phyloP scores from a whole-genome alignment of 2,329 filamentous ascomycete genomes.

The Coniochaeta sp. region DNA sequence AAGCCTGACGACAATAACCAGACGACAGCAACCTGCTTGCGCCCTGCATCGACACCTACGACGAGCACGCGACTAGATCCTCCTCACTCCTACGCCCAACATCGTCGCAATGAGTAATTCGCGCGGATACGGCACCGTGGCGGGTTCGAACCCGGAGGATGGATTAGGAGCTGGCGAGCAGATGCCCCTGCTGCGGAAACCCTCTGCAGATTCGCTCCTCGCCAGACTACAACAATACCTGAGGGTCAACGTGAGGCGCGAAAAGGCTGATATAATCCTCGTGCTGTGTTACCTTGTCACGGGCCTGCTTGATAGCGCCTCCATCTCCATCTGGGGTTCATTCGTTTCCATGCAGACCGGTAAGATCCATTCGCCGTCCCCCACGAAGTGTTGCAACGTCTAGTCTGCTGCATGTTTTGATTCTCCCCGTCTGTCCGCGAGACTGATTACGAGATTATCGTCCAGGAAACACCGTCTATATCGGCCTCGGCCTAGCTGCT shows the following conservation, averaged over 20 bases:
- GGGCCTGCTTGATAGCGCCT: conserved; percentile 67
- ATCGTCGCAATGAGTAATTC: background rate
- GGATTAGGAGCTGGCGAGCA: conserved; percentile 11
- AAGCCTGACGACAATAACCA: background rate
- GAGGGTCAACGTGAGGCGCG: conserved; percentile 44
- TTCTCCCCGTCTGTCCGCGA: background rate
- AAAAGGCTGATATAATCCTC: conserved; percentile 60
- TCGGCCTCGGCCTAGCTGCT: conserved; percentile 64
- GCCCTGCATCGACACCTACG: background rate
- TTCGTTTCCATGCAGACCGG: conserved; percentile 83
- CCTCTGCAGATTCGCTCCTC: conserved; percentile 10
- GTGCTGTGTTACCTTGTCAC: conserved; percentile 70
- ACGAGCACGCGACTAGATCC: background rate
- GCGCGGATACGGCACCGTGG: background rate
- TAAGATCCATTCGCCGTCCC: conserved; percentile 16
- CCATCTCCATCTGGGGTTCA: conserved; percentile 69
- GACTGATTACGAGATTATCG: background rate
- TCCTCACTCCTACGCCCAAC: background rate
- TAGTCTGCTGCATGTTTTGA: background rate
- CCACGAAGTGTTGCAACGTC: background rate
- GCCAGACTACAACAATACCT: conserved; percentile 24
- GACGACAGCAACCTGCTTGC: background rate
- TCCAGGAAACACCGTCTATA: conserved; percentile 69
- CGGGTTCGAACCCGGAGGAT: background rate
- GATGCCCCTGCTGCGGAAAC: conserved; percentile 23